Evolutionary conservation across 1,284 basidiomycete species (phyloP).

Genomic region (Coniferiporia weirii): DNA sequence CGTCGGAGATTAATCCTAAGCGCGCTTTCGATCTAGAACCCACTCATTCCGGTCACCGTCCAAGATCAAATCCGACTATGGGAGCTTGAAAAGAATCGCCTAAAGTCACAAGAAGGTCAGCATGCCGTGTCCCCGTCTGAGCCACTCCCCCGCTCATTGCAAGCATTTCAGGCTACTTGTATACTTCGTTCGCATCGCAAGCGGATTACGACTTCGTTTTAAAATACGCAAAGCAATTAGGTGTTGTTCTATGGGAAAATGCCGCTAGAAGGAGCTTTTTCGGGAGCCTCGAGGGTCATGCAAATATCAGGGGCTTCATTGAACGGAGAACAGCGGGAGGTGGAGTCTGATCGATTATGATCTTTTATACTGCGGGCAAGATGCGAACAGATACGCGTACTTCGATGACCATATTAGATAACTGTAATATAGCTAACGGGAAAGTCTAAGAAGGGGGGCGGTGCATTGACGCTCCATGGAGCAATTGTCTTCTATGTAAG

Average conservation of each 20-base stretch:
- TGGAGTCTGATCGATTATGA: slow-evolving; percentile 7
- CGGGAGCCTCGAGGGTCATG: slow-evolving; percentile 74
- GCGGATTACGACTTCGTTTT: slow-evolving; percentile 86
- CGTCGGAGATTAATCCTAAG: slow-evolving; percentile 1
- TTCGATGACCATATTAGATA: not conserved
- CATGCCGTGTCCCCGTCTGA: slow-evolving; percentile 24
- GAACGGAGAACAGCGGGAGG: slow-evolving; percentile 51
- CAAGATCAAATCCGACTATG: slow-evolving; percentile 98
- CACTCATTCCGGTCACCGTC: slow-evolving; percentile 89
- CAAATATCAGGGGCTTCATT: slow-evolving; percentile 75
- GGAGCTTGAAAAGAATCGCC: slow-evolving; percentile 94
- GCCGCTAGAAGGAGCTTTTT: slow-evolving; percentile 73
- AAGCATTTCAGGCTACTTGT: slow-evolving; percentile 65
- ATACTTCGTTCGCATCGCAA: slow-evolving; percentile 81
- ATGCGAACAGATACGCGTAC: not conserved
- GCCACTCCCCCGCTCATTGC: slow-evolving; percentile 15
- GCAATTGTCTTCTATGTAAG: not conserved
- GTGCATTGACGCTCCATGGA: not conserved
- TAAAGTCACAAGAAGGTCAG: slow-evolving; percentile 81
- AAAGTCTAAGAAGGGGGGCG: not conserved
- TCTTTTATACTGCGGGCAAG: not conserved
- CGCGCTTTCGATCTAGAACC: slow-evolving; percentile 51
- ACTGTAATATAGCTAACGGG: not conserved
- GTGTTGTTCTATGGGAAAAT: slow-evolving; percentile 79
- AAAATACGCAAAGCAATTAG: slow-evolving; percentile 79